Conservation (phyloP, 2,329 filamentous ascomycete species). For the Diaporthe capsici region DNA sequence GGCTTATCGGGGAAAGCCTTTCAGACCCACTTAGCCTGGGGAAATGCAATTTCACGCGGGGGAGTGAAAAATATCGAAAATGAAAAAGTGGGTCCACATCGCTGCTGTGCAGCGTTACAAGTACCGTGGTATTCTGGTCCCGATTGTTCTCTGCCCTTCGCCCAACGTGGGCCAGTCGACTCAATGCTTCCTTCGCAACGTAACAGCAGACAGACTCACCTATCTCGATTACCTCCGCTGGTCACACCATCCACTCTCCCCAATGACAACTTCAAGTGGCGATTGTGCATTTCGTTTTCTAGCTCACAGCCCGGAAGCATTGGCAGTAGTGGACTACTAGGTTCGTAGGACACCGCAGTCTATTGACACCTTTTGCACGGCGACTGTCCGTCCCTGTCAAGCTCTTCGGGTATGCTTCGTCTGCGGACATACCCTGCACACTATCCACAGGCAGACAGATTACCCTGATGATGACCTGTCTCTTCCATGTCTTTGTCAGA, state of each 20-base stretch:
- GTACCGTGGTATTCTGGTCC: neutral
- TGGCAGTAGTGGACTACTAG: neutral
- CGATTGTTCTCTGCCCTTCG: neutral
- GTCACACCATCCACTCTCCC: slow-evolving; percentile 28
- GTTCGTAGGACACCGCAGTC: neutral
- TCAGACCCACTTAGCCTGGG: no score
- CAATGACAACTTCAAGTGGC: neutral
- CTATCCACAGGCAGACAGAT: neutral
- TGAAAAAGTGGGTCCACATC: no score
- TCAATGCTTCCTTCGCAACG: neutral
- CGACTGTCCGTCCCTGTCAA: neutral
- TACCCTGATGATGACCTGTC: neutral
- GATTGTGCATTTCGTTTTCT: neutral
- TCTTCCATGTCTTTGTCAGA: slow-evolving; percentile 8
- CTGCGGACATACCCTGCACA: neutral
- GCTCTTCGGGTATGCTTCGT: neutral
- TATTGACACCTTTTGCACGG: no score
- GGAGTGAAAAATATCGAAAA: no score
- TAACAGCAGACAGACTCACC: slow-evolving; percentile 21
- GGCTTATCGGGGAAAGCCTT: no score
- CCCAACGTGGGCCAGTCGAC: neutral
- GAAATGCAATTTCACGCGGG: no score
- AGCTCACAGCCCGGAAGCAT: neutral
- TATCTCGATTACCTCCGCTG: neutral
- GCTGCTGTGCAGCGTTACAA: neutral